Evolutionary conservation across 208 protist genomes (phyloP).

Genomic region (Vickermania ingenoplastis): DNA sequence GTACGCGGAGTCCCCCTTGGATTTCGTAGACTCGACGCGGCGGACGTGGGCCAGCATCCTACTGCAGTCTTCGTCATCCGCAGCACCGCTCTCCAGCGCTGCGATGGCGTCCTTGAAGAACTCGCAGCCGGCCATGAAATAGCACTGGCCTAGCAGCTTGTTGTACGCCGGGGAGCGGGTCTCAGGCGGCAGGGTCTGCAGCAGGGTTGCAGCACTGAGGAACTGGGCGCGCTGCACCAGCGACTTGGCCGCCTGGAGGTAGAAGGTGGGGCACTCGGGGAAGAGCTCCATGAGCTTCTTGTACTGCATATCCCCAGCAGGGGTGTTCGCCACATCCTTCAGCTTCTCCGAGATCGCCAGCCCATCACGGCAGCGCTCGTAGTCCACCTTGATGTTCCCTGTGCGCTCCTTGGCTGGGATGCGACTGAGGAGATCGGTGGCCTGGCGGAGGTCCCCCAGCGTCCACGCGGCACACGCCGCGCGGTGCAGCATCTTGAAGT

Average conservation of each 20-base stretch:
- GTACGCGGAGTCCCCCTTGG: constrained; percentile 79
- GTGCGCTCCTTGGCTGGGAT: constrained; percentile 27
- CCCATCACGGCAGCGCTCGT: constrained; percentile 42
- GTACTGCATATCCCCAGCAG: constrained; percentile 68
- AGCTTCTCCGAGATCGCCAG: constrained; percentile 40
- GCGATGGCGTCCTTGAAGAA: constrained; percentile 64
- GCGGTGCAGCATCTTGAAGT: constrained; percentile 61
- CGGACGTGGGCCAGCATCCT: constrained; percentile 58
- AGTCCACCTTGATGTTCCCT: constrained; percentile 23
- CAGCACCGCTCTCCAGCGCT: constrained; percentile 32
- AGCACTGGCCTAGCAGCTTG: constrained; percentile 50
- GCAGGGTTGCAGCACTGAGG: constrained; percentile 48
- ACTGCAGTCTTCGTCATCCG: constrained; percentile 61
- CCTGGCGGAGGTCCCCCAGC: constrained; percentile 68
- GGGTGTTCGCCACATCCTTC: constrained; percentile 38
- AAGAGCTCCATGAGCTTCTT: constrained; percentile 78
- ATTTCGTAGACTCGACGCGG: constrained; percentile 73
- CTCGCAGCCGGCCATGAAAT: constrained; percentile 76
- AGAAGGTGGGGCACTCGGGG: constrained; percentile 57
- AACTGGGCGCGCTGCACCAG: constrained; percentile 54
- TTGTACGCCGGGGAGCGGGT: constrained; percentile 38
- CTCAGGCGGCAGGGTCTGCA: constrained; percentile 43
- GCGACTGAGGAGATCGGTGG: constrained; percentile 46
- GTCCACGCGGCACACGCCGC: constrained; percentile 66
- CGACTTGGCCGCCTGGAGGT: constrained; percentile 68